Evolutionary conservation across 1,284 basidiomycete genomes (phyloP).

Genomic region (Ganoderma resinaceum): DNA sequence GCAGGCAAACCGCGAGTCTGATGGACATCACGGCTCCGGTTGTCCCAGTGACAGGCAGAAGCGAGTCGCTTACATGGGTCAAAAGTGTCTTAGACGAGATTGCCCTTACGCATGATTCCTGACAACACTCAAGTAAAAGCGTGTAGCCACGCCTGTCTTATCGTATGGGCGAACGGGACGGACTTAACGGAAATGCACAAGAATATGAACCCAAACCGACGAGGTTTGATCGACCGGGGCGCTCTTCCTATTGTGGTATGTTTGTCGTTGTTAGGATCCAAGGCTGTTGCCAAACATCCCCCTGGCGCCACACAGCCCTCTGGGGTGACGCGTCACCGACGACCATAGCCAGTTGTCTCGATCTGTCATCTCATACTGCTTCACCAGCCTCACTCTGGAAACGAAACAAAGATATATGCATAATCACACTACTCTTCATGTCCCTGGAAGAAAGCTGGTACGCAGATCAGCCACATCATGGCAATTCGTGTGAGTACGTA

Average conservation of each 20-base stretch:
- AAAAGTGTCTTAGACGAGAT: background rate
- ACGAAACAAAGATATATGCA: background rate
- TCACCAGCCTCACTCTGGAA: background rate
- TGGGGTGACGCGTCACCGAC: background rate
- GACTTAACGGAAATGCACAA: background rate
- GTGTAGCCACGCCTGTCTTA: too few species aligned
- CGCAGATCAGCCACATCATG: too few species aligned
- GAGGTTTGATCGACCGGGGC: too few species aligned
- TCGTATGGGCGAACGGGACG: background rate
- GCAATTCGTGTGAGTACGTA: too few species aligned
- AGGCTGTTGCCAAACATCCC: conserved; percentile 32
- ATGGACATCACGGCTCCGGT: background rate
- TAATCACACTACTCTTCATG: too few species aligned
- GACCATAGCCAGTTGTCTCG: background rate
- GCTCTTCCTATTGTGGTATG: conserved; percentile 6
- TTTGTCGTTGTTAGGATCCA: conserved; percentile 30
- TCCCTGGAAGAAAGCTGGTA: too few species aligned
- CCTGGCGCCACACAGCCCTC: background rate
- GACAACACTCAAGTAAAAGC: background rate
- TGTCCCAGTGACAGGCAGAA: conserved; percentile 4
- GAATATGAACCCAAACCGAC: background rate
- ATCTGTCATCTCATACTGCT: background rate
- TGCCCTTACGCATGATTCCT: background rate
- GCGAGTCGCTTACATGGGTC: conserved; percentile 1
- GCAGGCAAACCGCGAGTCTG: conserved; percentile 5